Conservation (phyloP, 2,329 filamentous ascomycete genomes). For the Diaporthe sp. region DNA sequence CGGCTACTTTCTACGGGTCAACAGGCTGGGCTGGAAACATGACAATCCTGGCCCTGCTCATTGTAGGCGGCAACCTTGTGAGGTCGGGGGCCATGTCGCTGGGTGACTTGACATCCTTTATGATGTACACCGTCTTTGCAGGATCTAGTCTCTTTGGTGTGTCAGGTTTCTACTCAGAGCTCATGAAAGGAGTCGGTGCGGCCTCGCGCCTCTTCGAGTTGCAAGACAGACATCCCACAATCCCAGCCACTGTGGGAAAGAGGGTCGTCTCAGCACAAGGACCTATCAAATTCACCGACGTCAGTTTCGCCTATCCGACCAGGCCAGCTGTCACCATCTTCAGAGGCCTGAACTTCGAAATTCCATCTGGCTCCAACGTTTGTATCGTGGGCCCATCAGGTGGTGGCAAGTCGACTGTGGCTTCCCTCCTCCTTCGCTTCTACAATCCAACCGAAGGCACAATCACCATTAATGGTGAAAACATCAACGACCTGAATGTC, state of each 20-base stretch:
- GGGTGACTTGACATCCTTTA: constrained; percentile 93
- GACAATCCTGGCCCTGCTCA: constrained; percentile 91
- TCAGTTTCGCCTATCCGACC: constrained; percentile 93
- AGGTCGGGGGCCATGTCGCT: constrained; percentile 87
- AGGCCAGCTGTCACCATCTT: constrained; percentile 94
- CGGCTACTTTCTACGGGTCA: constrained; percentile 88
- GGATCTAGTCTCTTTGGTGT: constrained; percentile 92
- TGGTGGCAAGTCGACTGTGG: constrained; percentile 96
- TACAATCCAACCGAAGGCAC: constrained; percentile 84
- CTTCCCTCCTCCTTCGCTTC: constrained; percentile 90
- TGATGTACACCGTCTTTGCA: constrained; percentile 96
- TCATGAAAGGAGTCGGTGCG: constrained; percentile 99
- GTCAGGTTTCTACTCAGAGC: constrained; percentile 95
- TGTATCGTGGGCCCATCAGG: constrained; percentile 97
- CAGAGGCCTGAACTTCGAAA: constrained; percentile 88
- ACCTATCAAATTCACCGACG: constrained; percentile 87
- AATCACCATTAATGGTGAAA: constrained; percentile 86
- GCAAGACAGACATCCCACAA: constrained; percentile 88
- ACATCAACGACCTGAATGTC: constrained; percentile 89
- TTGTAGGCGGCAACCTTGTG: constrained; percentile 92
- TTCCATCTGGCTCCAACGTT: constrained; percentile 93
- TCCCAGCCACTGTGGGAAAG: constrained; percentile 86
- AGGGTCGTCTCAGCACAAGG: constrained; percentile 88
- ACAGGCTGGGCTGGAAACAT: constrained; percentile 96
- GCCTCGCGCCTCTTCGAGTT: constrained; percentile 97